Percentiles rank a stretch among this genome's conserved stretches.
Evolutionary conservation across 306 rosid species (phyloP).

Genomic region (Quercus mongolica): DNA sequence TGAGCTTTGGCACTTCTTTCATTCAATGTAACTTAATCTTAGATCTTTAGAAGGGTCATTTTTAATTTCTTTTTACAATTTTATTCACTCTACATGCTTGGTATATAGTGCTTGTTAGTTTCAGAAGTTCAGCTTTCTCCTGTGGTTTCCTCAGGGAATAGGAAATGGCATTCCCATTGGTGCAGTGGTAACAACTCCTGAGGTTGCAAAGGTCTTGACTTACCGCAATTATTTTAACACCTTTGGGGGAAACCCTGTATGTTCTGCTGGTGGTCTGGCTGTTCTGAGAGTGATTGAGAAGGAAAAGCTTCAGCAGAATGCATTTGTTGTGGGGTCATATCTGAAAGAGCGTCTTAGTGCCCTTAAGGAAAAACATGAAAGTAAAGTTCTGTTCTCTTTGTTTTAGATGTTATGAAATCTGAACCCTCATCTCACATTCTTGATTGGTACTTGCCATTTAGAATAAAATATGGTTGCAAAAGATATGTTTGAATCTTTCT

Average conservation of each 20-base stretch:
- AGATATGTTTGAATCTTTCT: not conserved
- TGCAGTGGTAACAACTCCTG: conserved; percentile 45
- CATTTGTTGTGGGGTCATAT: conserved; percentile 31
- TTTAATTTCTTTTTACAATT: not conserved
- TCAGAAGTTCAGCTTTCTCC: conserved; percentile 12
- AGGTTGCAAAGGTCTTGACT: conserved; percentile 40
- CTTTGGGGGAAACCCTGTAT: conserved; percentile 47
- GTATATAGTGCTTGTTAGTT: not conserved
- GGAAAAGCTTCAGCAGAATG: conserved; percentile 40
- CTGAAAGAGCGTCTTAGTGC: conserved; percentile 37
- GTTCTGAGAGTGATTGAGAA: conserved; percentile 48
- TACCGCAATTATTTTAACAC: conserved; percentile 33
- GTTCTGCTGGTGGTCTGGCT: conserved; percentile 41
- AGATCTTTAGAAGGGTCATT: not conserved
- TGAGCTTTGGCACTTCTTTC: not conserved
- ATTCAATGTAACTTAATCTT: not conserved
- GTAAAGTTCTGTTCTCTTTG: conserved; percentile 17
- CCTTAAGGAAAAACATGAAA: conserved; percentile 40
- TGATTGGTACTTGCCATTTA: not conserved
- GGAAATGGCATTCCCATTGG: conserved; percentile 51
- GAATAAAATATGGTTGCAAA: not conserved
- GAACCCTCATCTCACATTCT: not conserved
- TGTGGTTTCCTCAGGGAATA: conserved; percentile 36
- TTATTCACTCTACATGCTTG: not conserved
- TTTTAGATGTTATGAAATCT: not conserved